These are phyloP conservation scores for Suhomyces canberraensis DNA, from an alignment of 805 yeast species.

Conservation along the genomic window DNA sequence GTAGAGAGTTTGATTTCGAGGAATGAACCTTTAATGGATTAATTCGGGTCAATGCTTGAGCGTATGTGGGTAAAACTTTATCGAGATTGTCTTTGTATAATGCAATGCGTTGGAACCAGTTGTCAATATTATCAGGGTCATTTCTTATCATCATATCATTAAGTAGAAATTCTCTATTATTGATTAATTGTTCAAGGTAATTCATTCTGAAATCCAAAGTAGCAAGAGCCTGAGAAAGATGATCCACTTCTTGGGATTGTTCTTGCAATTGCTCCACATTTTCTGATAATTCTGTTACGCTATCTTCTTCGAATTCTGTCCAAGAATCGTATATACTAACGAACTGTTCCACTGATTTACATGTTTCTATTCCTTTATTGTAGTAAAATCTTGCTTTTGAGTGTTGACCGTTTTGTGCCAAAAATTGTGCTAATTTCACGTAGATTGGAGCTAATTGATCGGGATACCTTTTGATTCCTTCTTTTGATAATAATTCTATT, in stretches of 20 bases:
- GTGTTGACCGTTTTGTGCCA: slow-evolving; percentile 32
- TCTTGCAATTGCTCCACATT: slow-evolving; percentile 15
- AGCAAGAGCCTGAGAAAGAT: background rate
- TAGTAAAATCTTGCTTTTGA: slow-evolving; percentile 32
- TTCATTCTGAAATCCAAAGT: slow-evolving; percentile 45
- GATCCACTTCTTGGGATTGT: background rate
- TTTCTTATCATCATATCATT: slow-evolving; percentile 68
- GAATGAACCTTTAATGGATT: slow-evolving; percentile 51
- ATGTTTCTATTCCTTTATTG: slow-evolving; percentile 45
- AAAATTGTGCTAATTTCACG: slow-evolving; percentile 47
- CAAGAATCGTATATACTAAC: slow-evolving; percentile 60
- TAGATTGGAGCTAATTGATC: slow-evolving; percentile 56
- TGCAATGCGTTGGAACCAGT: slow-evolving; percentile 65
- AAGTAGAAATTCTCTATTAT: slow-evolving; percentile 53
- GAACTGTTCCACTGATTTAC: slow-evolving; percentile 59
- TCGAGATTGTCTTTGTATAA: slow-evolving; percentile 38
- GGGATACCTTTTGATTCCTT: slow-evolving; percentile 37
- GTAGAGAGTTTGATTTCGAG: slow-evolving; percentile 33
- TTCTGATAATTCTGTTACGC: slow-evolving; percentile 10
- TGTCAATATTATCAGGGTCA: slow-evolving; percentile 55
- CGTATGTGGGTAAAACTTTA: slow-evolving; percentile 48
- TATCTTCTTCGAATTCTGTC: slow-evolving; percentile 55
- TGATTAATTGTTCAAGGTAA: slow-evolving; percentile 52
- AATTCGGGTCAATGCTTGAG: slow-evolving; percentile 62
- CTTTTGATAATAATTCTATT: background rate